A percentile compares a stretch with the other conserved stretches of the same genome.
phyloP scores from a whole-genome alignment of 1,284 basidiomycete genomes.

The Fereydounia khargensis region DNA sequence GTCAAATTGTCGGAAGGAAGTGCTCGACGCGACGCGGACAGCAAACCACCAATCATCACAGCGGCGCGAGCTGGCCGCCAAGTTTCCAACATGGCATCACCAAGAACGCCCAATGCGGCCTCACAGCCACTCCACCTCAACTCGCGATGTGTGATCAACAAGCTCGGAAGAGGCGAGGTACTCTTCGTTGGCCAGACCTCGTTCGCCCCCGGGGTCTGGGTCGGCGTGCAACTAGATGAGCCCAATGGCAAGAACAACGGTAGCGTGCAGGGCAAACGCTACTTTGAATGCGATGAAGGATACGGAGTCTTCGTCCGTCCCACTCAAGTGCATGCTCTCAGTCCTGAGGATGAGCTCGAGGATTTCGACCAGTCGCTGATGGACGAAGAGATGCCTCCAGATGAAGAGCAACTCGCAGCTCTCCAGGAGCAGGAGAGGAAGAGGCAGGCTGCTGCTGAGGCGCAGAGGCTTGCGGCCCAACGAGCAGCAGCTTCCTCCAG shows the following conservation, averaged over 20 bases:
- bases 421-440: conserved; percentile 2
- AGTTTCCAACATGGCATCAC: conserved; percentile 4
- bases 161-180: conserved; percentile 74
- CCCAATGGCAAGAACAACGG: conserved; percentile 92
- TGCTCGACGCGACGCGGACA: too few species aligned
- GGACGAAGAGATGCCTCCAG: conserved; percentile 2
- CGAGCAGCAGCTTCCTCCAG: conserved; percentile 5
- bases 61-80: too few species aligned
- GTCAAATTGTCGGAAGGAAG: too few species aligned
- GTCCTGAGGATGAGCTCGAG: conserved; percentile 28
- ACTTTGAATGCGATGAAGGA: conserved; percentile 76
- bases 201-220: conserved; percentile 88
- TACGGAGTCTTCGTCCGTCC: conserved; percentile 89
- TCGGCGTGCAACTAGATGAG: conserved; percentile 79
- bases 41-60: too few species aligned
- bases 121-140: conserved; percentile 40
- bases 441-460: too few species aligned
- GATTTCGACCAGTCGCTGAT: conserved; percentile 23
- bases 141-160: conserved; percentile 40
- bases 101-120: conserved; percentile 7
- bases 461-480: not conserved
- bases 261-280: conserved; percentile 74
- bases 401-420: conserved; percentile 1
- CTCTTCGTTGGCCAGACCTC: conserved; percentile 79
- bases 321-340: conserved; percentile 73